Conservation (phyloP, 768 basidiomycete species). For the Calvatia gigantea region DNA sequence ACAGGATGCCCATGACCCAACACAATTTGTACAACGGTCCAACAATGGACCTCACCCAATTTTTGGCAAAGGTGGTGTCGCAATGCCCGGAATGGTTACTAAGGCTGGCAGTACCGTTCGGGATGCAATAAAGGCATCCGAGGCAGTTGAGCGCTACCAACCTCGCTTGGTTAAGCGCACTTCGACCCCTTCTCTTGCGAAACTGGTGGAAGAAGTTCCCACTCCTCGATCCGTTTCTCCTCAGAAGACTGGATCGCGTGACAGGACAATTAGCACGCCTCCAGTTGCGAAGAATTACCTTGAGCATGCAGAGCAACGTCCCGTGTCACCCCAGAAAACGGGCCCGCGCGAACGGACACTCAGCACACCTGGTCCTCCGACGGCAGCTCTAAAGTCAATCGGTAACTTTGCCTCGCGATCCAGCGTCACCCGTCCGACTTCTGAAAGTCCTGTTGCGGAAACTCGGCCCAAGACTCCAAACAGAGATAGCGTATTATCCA, state of each 20-base stretch:
- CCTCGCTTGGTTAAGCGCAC: conserved; percentile 12
- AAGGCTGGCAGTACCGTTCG: conserved; percentile 12
- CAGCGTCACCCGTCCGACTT: not conserved
- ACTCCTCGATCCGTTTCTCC: conserved; percentile 12
- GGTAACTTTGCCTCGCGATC: not conserved
- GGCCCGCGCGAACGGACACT: conserved; percentile 46
- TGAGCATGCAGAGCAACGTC: conserved; percentile 35
- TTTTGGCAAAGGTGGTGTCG: conserved; percentile 72
- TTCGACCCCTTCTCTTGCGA: conserved; percentile 1
- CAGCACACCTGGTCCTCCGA: conserved; percentile 37
- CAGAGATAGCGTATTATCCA: not conserved
- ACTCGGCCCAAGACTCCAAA: not conserved
- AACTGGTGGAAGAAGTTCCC: not conserved
- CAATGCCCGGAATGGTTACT: conserved; percentile 67
- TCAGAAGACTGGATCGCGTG: conserved; percentile 12
- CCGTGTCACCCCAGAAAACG: conserved; percentile 34
- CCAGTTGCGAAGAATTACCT: conserved; percentile 18
- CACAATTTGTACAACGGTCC: conserved; percentile 61
- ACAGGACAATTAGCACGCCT: conserved; percentile 7
- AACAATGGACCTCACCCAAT: conserved; percentile 64
- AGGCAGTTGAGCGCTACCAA: conserved; percentile 15
- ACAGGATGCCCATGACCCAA: conserved; percentile 59
- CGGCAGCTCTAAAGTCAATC: conserved; percentile 5
- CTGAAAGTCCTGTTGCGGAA: not conserved
- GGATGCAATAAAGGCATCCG: conserved; percentile 12